Evolutionary conservation across 345 rosid species (phyloP).

Genomic region (Zanthoxylum bungeanum): DNA sequence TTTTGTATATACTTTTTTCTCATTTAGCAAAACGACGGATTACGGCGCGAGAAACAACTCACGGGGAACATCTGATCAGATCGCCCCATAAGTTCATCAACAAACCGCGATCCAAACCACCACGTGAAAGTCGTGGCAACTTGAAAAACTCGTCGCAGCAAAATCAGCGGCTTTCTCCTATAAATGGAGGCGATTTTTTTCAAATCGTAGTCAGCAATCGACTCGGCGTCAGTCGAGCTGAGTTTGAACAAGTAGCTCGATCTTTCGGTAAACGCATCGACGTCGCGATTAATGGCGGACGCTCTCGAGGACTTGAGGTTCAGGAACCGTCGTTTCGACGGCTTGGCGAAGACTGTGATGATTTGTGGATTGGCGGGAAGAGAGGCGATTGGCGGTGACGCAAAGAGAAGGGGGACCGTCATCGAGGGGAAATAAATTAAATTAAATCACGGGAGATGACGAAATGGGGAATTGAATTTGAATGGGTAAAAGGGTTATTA

Average conservation of each 20-base stretch:
- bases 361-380: slow-evolving; percentile 40
- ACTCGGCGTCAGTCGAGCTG: slow-evolving; percentile 58
- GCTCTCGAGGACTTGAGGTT: slow-evolving; percentile 24
- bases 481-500: neutral
- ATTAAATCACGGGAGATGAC: neutral
- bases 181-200: slow-evolving; percentile 46
- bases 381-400: slow-evolving; percentile 28
- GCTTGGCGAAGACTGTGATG: neutral
- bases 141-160: slow-evolving; percentile 72
- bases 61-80: slow-evolving; percentile 81
- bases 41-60: neutral
- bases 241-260: slow-evolving; percentile 82
- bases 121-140: slow-evolving; percentile 61
- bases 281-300: slow-evolving; percentile 39
- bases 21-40: too few relatives aligned
- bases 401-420: slow-evolving; percentile 21
- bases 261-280: slow-evolving; percentile 72
- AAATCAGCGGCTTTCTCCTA: slow-evolving; percentile 61
- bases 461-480: neutral
- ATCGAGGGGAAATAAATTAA: neutral
- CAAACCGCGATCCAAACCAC: slow-evolving; percentile 70
- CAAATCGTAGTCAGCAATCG: slow-evolving; percentile 53
- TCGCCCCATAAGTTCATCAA: slow-evolving; percentile 60
- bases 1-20: too few relatives aligned
- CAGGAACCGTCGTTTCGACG: neutral